Base-by-base conservation (phyloP, 2,329 filamentous ascomycete species). In the Fusarium neocosmosporiellum region DNA sequence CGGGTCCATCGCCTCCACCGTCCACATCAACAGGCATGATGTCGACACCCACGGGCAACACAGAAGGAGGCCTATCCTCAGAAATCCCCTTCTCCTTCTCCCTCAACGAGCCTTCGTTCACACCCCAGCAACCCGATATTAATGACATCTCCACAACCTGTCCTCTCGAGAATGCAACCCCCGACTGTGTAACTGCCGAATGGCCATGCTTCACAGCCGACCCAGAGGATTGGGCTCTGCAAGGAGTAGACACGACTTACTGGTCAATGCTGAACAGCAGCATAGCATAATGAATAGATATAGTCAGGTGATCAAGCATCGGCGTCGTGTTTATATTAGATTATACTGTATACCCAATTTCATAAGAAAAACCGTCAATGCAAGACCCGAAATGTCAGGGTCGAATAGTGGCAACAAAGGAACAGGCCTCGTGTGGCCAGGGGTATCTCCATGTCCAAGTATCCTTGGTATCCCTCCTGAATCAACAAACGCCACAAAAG, bases 151-250 rank as follows among this genome's bases (percentile, higher is more conserved):
- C 67, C 5, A 41, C 68, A 2, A n/a, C 57, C 3, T 76, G 67
- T 31, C 43, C 66, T 6, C 63, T 64, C 4, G 66, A 60, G 5
- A 60, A 22, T 27, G 24, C 55, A 9, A 18, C 65, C n/a, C 53
- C 58, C 50, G 55, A 63, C 55, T 66, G 59, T 53, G 36, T 78
- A 75, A 11, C 55, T 33, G 60, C 36, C 18, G 55, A 77, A 29
- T 78, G 76, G 76, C 76, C 76, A 5, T 75, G 72, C 48, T 78
- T 77, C 65, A 78, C 76, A 1, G 76, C 76, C 3, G 82, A 82
- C 50, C 74, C 79, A 1, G 80, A 83, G 18, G 77, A 84, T 27
- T 84, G 83, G 83, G 80, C 81, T 2, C 79, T 85, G 11, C 83
- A 85, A 60, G 82, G 81, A 5, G 79, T 84, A 4, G 83, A 85